A percentile compares a stretch with the other conserved stretches of the same genome.
Evolutionary conservation across 1,284 basidiomycete genomes (phyloP).

Genomic region (Entoloma clypeatum): DNA sequence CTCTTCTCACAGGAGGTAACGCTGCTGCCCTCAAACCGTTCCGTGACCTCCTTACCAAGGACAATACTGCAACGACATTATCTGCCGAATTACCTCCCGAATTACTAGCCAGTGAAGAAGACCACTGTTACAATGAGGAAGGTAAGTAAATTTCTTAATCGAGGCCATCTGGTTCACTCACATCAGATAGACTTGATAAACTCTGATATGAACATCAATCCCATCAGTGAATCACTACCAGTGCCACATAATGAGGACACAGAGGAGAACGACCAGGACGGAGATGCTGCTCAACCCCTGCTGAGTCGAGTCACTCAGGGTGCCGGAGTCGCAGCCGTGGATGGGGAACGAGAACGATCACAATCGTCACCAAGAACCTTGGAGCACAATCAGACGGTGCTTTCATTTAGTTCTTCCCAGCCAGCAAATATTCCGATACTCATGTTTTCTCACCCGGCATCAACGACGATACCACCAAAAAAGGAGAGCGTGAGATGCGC

Average conservation of each 20-base stretch:
- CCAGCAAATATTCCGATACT: too few relatives aligned
- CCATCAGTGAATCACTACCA: not conserved
- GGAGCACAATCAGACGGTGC: not conserved
- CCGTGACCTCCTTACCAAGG: constrained; percentile 1
- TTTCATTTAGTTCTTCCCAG: too few relatives aligned
- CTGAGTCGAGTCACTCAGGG: not conserved
- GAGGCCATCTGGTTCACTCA: not conserved
- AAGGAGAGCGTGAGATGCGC: too few relatives aligned
- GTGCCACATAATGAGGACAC: not conserved
- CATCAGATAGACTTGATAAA: not conserved
- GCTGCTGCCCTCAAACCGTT: constrained; percentile 1
- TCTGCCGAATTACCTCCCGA: constrained; percentile 2
- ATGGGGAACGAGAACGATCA: not conserved
- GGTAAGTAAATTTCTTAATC: constrained; percentile 5
- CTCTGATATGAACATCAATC: not conserved
- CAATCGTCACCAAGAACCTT: not conserved
- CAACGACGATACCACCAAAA: too few relatives aligned
- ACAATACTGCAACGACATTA: constrained; percentile 4
- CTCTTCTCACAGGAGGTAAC: constrained; percentile 1
- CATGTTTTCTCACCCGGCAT: too few relatives aligned
- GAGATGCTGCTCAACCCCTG: not conserved
- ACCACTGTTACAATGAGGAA: constrained; percentile 4
- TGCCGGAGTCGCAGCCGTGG: not conserved
- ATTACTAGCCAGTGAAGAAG: constrained; percentile 1
- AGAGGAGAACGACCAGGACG: not conserved